Percentiles rank a stretch among this genome's conserved stretches.
These are phyloP conservation scores for Penicillium verrucosum DNA, from an alignment of 2,329 filamentous ascomycete genomes.

Conservation along the genomic window DNA sequence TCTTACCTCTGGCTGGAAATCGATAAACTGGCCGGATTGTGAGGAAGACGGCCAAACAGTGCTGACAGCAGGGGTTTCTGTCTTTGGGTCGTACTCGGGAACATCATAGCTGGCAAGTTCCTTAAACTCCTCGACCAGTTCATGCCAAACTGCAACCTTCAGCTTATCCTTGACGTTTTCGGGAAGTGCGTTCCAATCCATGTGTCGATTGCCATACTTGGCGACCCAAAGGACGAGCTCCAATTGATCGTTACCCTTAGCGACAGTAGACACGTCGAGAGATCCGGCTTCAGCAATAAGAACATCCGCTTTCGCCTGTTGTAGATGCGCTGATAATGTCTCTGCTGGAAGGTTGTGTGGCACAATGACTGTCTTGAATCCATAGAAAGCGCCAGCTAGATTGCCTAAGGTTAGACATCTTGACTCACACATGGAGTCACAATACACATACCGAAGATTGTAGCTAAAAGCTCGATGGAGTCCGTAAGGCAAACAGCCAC, in stretches of 20 bases:
- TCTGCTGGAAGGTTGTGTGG: constrained; percentile 75
- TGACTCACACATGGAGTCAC: not conserved
- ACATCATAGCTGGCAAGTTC: constrained; percentile 59
- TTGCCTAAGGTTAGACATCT: constrained; percentile 11
- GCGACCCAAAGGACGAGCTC: constrained; percentile 87
- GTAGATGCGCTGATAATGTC: constrained; percentile 68
- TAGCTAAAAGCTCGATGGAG: constrained; percentile 79
- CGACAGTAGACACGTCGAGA: constrained; percentile 74
- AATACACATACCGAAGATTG: constrained; percentile 63
- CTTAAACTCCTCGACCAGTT: constrained; percentile 71
- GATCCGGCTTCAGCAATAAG: constrained; percentile 81
- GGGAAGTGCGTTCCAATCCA: constrained; percentile 92
- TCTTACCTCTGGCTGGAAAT: constrained; percentile 68
- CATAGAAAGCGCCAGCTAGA: constrained; percentile 80
- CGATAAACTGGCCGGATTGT: constrained; percentile 65
- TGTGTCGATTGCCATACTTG: constrained; percentile 81
- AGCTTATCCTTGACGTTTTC: constrained; percentile 70
- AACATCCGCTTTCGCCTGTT: constrained; percentile 70
- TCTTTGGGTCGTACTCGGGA: constrained; percentile 58
- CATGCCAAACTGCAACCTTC: constrained; percentile 88
- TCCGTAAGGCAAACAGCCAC: constrained; percentile 92
- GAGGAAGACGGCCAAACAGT: constrained; percentile 41
- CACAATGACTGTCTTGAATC: constrained; percentile 76
- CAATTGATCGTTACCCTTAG: constrained; percentile 66
- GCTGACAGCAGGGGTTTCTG: constrained; percentile 45